Base-by-base conservation (phyloP, 1,139 yeast genomes). In the Taphrina communis region DNA sequence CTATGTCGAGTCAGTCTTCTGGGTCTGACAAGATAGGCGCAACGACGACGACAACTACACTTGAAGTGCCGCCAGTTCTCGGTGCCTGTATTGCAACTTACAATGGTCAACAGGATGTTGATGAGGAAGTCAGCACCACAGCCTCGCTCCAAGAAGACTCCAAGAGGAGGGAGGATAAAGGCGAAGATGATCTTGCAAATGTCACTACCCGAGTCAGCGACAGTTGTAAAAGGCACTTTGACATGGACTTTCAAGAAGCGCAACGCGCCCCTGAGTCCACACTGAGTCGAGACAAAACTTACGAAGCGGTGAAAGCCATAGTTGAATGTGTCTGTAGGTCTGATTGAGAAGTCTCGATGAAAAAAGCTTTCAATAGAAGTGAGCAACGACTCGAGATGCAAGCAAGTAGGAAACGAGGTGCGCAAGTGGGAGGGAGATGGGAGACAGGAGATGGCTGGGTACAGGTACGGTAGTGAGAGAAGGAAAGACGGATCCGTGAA, bases 101-200 rank as follows among this genome's bases (percentile, higher is more conserved):
- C 68, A 31, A 65, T 65, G 58, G 68, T 65, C 77, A 87, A 83
- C 70, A 86, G 71, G 71, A 87, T 80, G 78, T 86, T 86, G 75
- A 88, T 80, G 67, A 86, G 78, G 66, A 88, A 79, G 48, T 87
- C 80, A 17, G 80, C 76, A 21, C 82, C 78, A 75, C 89, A 85
- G 48, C 92, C 93, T 73, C 82, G 80, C 79, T 88, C 90, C 72
- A 87, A 76, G 78, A 87, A 86, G 25, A 88, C 93, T 72, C 91
- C 92, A 72, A 88, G 78, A 68, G 92, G 92, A 61, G 92, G 92
- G 72, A 88, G 80, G 73, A 88, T 77, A 74, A 87, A 75, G 42
- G 91, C 91, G 38, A 87, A 74, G 68, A 65, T 65, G 63, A 65
- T 65, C 35, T 65, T 65, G 68, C 68, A 65, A n/a, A 65, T 65